Base-by-base conservation (phyloP, 768 basidiomycete species). In the Boletus tomentosulus region DNA sequence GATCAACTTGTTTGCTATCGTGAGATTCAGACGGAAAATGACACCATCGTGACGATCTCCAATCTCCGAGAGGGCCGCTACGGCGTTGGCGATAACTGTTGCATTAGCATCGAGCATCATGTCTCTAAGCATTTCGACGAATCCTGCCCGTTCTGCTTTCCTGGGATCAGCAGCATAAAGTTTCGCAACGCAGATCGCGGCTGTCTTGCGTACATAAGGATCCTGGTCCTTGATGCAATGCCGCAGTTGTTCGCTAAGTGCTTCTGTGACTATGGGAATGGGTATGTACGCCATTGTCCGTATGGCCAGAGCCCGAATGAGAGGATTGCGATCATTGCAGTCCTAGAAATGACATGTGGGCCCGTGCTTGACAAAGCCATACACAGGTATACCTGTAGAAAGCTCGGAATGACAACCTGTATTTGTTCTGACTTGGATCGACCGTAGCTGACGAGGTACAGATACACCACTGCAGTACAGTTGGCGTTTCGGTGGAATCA, bases 281-380 rank as follows among this genome's bases (percentile, higher is more conserved):
- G 94, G 92, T 62, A 99, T 98, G 66, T 97, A 98, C 7, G 97
- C 96, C 96, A 99, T 98, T 12, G 97, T 99, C 41, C 97, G 90
- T 63, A 99, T 95, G 19, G 97, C 94, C 44, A 99, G 78, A 15
- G 96, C 97, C 34, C 97, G 89, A 53, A 99, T 93, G 46, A 99
- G 85, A 11, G 97, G 96, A 68, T 98, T 98, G 44, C 90, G 84
- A 67, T 98, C 96, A 63, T 86, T 88, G 63, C 93, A 97, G 68
- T 98, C 96, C 96, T 98, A 62, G 41, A 31, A 53, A 46, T 27
- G 34, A 48, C 19, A 48, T 31, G 52, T 66, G 28, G 65, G 58
- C 37, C n/a, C 44, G 59, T 11, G 33, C 10, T 51, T 56, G 28
- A 57, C 39, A 25, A 42, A 22, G 13, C 22, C 55, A 53, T 12